A percentile compares a stretch with the other conserved stretches of the same genome.
Evolutionary conservation across 2,329 filamentous ascomycete genomes (phyloP).

Genomic region (Tolypocladium tundrense): DNA sequence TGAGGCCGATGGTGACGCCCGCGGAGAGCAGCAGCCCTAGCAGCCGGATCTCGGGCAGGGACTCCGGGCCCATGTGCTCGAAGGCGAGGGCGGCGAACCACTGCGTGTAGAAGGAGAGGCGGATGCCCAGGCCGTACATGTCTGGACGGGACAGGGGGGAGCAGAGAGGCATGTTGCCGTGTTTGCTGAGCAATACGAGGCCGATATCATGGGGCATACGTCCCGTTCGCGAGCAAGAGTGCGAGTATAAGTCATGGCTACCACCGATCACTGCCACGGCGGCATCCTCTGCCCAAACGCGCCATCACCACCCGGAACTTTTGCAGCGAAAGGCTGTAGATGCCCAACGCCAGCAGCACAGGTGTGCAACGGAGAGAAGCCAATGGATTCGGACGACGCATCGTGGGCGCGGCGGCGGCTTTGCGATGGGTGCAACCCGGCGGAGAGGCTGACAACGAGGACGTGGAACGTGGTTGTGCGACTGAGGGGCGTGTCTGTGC

Average conservation of each 20-base stretch:
- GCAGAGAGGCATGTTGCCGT: neutral
- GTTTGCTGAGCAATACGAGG: neutral
- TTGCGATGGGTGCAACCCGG: neutral
- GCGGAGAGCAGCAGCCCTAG: constrained; percentile 21
- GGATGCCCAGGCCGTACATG: constrained; percentile 4
- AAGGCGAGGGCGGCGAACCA: constrained; percentile 23
- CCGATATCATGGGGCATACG: neutral
- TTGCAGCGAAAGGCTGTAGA: neutral
- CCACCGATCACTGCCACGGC: no score
- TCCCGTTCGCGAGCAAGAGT: no score
- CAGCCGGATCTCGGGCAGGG: constrained; percentile 18
- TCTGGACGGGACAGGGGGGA: neutral
- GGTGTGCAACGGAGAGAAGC: neutral
- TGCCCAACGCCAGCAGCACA: neutral
- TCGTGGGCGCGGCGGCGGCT: neutral
- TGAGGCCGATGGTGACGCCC: constrained; percentile 14
- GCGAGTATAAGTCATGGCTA: no score
- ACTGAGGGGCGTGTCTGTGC: neutral
- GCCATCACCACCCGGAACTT: neutral
- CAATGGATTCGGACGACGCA: neutral
- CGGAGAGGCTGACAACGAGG: neutral
- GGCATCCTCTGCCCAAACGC: neutral
- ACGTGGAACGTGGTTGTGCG: neutral
- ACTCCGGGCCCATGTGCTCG: constrained; percentile 17
- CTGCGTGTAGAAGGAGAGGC: constrained; percentile 11